Conservation (phyloP, 2,329 filamentous ascomycete genomes). For the Camptophora hylomeconis region DNA sequence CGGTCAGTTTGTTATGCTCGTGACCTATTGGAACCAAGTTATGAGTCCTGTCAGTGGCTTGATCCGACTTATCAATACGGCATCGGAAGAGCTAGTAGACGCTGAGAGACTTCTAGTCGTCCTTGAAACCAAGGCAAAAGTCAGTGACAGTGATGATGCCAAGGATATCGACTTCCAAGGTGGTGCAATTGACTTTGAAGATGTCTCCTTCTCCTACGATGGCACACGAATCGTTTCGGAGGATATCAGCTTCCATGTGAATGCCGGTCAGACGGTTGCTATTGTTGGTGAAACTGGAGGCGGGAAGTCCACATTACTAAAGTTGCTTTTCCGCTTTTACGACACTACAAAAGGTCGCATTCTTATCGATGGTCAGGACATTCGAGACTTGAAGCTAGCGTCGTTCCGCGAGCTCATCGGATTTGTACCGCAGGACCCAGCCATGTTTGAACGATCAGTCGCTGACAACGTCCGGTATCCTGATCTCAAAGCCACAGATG, state of each 20-base stretch:
- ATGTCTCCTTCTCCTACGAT: slow-evolving; percentile 42
- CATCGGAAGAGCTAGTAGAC: slow-evolving; percentile 46
- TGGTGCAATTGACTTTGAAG: slow-evolving; percentile 35
- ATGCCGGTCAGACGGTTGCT: slow-evolving; percentile 38
- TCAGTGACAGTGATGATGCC: slow-evolving; percentile 26
- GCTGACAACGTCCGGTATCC: slow-evolving; percentile 54
- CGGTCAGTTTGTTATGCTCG: slow-evolving; percentile 51
- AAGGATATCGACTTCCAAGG: slow-evolving; percentile 26
- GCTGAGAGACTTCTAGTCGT: slow-evolving; percentile 42
- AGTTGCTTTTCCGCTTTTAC: slow-evolving; percentile 43
- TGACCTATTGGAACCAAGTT: slow-evolving; percentile 50
- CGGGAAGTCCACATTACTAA: slow-evolving; percentile 44
- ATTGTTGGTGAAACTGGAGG: slow-evolving; percentile 46
- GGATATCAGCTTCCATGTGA: slow-evolving; percentile 34
- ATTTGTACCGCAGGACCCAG: slow-evolving; percentile 51
- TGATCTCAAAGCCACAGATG: slow-evolving; percentile 45
- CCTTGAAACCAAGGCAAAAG: slow-evolving; percentile 33
- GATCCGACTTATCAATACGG: slow-evolving; percentile 34
- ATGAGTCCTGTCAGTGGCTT: slow-evolving; percentile 37
- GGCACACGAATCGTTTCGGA: slow-evolving; percentile 34
- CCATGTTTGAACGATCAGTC: slow-evolving; percentile 51
- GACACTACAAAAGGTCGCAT: slow-evolving; percentile 37
- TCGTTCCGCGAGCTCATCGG: slow-evolving; percentile 47
- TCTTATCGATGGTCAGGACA: slow-evolving; percentile 40
- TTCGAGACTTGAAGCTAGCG: slow-evolving; percentile 44